A percentile compares a stretch with the other conserved stretches of the same genome.
These are phyloP conservation scores for Glycine latifolia DNA, from an alignment of 306 rosid species.

Conservation along the genomic window DNA sequence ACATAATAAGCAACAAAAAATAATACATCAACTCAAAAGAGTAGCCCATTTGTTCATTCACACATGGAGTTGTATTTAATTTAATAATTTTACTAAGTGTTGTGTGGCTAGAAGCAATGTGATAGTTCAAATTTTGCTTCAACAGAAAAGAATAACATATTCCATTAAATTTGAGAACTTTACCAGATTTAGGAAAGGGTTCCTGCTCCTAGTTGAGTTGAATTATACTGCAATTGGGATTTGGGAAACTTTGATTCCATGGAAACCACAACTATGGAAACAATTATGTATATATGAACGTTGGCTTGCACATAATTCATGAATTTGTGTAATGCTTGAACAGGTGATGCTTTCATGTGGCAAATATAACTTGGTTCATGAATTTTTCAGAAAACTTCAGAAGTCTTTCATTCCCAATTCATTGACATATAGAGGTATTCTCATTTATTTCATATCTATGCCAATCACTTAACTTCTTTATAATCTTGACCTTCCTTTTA, in stretches of 20 bases:
- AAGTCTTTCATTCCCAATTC: slow-evolving; percentile 82
- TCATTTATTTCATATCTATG: slow-evolving; percentile 41
- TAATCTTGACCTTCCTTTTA: slow-evolving; percentile 51
- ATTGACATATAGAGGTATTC: slow-evolving; percentile 87
- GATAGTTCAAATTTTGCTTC: slow-evolving; percentile 21
- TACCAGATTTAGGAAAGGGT: slow-evolving; percentile 25
- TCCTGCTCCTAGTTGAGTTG: slow-evolving; percentile 15
- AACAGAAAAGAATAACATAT: background rate
- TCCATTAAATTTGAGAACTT: slow-evolving; percentile 32
- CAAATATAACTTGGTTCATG: slow-evolving; percentile 95
- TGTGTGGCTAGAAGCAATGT: slow-evolving; percentile 11
- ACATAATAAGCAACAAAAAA: slow-evolving; percentile 12
- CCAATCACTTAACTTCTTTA: slow-evolving; percentile 31
- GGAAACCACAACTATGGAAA: slow-evolving; percentile 30
- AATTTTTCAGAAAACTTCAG: slow-evolving; percentile 85
- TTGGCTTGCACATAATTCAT: slow-evolving; percentile 40
- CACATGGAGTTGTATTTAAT: slow-evolving; percentile 19
- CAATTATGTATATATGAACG: slow-evolving; percentile 15
- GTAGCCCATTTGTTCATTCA: slow-evolving; percentile 8
- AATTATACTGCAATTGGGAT: slow-evolving; percentile 22
- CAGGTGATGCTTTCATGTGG: slow-evolving; percentile 95
- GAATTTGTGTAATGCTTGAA: slow-evolving; percentile 44
- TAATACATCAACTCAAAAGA: slow-evolving; percentile 19
- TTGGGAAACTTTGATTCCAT: slow-evolving; percentile 17
- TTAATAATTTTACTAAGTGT: background rate